Conservation (phyloP, 345 rosid genomes). For the Hibiscus tridactylites region DNA sequence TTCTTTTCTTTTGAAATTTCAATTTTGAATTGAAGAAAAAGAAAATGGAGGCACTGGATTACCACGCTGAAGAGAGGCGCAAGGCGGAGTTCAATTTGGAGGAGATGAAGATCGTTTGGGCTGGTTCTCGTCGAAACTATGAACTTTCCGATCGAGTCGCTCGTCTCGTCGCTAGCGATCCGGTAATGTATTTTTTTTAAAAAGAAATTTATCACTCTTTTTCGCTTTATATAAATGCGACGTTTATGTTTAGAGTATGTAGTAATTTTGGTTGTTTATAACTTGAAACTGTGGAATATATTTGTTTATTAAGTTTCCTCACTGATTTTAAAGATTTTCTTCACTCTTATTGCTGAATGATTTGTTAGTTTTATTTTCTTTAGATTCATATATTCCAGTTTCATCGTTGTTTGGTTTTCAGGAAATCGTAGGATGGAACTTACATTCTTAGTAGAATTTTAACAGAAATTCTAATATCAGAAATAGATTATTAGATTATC, state of each 20-base stretch:
- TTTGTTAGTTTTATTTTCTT: background rate
- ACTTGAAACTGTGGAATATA: background rate
- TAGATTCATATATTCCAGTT: background rate
- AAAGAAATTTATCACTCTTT: background rate
- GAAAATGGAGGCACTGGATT: conserved; percentile 51
- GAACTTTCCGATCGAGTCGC: conserved; percentile 80
- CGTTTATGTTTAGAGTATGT: background rate
- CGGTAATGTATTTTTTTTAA: conserved; percentile 30
- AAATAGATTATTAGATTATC: too few relatives aligned
- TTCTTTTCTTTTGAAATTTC: background rate
- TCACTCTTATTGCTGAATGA: background rate
- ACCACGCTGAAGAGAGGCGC: conserved; percentile 64
- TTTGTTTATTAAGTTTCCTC: background rate
- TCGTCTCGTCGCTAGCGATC: conserved; percentile 90
- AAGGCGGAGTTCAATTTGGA: conserved; percentile 77
- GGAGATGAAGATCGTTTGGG: conserved; percentile 94
- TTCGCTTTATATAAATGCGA: background rate
- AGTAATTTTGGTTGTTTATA: background rate
- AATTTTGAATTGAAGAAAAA: background rate
- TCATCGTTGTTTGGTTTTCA: background rate
- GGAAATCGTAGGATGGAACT: background rate
- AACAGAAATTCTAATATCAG: background rate
- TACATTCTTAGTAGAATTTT: background rate
- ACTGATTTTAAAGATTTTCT: background rate
- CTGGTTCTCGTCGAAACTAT: conserved; percentile 71